Conservation (phyloP, 768 basidiomycete genomes). For the Termitomyces sp. region DNA sequence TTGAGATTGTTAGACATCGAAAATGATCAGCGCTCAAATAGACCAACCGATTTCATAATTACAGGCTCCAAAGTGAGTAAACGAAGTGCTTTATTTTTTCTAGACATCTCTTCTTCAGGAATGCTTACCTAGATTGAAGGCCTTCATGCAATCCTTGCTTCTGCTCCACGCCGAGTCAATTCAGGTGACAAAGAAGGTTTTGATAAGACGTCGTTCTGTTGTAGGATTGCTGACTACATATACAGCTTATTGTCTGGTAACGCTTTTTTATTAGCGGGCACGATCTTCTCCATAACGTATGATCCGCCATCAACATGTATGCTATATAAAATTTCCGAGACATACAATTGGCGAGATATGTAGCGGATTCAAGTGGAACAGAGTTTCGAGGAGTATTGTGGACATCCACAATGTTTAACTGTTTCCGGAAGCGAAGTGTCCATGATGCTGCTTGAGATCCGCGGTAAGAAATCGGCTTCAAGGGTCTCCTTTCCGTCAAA, state of each 20-base stretch:
- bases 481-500: slow-evolving; percentile 11
- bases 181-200: not conserved
- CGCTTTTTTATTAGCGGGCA: no score
- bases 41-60: not conserved
- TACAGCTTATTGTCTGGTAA: no score
- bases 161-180: not conserved
- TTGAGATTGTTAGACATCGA: not conserved
- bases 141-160: not conserved
- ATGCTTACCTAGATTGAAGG: no score
- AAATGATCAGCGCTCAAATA: not conserved
- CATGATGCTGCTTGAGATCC: slow-evolving; percentile 1
- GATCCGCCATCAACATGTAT: not conserved
- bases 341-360: not conserved
- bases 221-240: no score
- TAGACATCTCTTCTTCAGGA: no score
- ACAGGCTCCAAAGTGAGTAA: not conserved
- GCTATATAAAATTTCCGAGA: not conserved
- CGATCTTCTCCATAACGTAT: not conserved
- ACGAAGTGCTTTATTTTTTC: not conserved
- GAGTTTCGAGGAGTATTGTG: no score
- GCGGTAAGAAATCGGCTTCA: not conserved
- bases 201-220: not conserved
- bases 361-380: not conserved
- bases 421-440: not conserved
- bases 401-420: not conserved